phyloP scores from a whole-genome alignment of 2,329 filamentous ascomycete species.

The Colletotrichum sp. region DNA sequence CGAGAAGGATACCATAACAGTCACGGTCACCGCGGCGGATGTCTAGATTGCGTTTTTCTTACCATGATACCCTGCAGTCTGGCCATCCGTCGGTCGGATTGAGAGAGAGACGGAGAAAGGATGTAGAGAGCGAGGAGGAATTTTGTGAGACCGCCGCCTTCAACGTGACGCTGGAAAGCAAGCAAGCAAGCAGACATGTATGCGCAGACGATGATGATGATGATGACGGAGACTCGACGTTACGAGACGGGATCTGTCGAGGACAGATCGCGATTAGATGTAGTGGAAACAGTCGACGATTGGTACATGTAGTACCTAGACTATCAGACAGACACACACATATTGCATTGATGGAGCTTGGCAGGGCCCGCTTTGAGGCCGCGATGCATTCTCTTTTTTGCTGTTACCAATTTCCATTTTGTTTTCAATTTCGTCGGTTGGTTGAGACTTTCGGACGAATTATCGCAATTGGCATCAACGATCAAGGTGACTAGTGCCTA shows the following conservation, averaged over 20 bases:
- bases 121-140: not conserved
- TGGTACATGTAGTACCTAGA: not conserved
- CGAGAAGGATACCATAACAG: conserved; percentile 9
- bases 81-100: not conserved
- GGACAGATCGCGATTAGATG: not conserved
- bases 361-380: not conserved
- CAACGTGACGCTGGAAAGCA: conserved; percentile 21
- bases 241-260: not conserved
- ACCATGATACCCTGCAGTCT: conserved; percentile 19
- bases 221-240: not conserved
- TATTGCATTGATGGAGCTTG: not conserved
- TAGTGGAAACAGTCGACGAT: not conserved
- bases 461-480: not conserved
- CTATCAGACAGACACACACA: not conserved
- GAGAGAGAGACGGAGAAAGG: not conserved
- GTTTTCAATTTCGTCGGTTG: not conserved
- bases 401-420: not conserved
- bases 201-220: not conserved
- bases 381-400: not conserved
- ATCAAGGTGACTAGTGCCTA: not conserved
- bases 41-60: conserved; percentile 17
- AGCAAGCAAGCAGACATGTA: not conserved
- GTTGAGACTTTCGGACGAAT: not conserved
- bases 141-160: conserved; percentile 14
- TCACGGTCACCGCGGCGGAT: conserved; percentile 14